Evolutionary conservation across 306 rosid genomes (phyloP), one percentile per base, ranked within the genome.

Genomic region (Gynostemma pentaphyllum): DNA sequence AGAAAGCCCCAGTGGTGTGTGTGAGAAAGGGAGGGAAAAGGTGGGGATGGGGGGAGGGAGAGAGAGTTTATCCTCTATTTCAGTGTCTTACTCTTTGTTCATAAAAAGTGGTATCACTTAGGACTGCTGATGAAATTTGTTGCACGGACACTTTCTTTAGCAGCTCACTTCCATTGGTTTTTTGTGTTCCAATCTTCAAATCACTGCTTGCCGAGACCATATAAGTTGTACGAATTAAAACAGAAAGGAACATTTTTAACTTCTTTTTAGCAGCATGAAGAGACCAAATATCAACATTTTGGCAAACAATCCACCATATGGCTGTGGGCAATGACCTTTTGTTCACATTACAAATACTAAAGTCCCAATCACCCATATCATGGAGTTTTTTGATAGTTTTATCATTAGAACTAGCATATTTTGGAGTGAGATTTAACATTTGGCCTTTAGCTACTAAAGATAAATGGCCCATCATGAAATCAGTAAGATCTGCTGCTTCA

Each of bases 251-350:
- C 71, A 48, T 76, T 64, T 82, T 83, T 72, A 83, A 69, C 63
- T 83, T 83, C 79, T 82, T 85, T 77, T 82, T 82, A 57, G 89
- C 57, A 67, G 88, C 89, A 76, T 88, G 86, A 57, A 72, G 65
- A 29, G 86, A 76, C 98, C 98, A 91, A 75, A 79, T 66, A 76
- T 86, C 90, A 74, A 88, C 67, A 72, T 86, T 83, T 68, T 82
- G 86, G 81, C 96, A 91, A 39, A 91, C 59, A 69, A 69, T 80
- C 75, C 89, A 85, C 96, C 98, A 91, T 64, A 85, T 66, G 66
- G 84, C 86, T 55, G 78, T 80, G 62, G 86, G 83, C 75, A 88
- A 72, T 74, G 89, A 82, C 40, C 78, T 74, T 71, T 74, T 73
- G 75, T 69, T 69, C 60, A 85, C 51, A 27, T 65, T 46, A 72